These are phyloP conservation scores for Colletotrichum sp. DNA, from an alignment of 2,329 filamentous ascomycete species.

Conservation along the genomic window DNA sequence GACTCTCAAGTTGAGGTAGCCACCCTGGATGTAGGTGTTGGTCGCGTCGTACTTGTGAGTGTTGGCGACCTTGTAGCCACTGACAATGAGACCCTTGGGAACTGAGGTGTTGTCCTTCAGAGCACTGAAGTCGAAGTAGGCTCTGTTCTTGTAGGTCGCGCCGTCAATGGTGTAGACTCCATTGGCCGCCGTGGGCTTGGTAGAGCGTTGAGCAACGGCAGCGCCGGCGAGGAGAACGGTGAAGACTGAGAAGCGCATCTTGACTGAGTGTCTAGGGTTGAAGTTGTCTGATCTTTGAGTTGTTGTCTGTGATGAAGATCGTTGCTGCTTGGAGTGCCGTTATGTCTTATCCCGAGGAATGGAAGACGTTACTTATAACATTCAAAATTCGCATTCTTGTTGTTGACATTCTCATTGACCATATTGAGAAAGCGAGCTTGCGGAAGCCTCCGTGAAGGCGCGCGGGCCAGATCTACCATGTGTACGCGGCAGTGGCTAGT, in stretches of 20 bases:
- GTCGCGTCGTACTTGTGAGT: conserved; percentile 12
- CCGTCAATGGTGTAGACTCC: neutral
- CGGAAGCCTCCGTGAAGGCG: neutral
- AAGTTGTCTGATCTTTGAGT: neutral
- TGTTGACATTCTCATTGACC: neutral
- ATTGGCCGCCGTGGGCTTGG: neutral
- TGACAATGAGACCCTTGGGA: conserved; percentile 25
- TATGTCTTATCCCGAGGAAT: neutral
- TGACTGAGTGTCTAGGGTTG: neutral
- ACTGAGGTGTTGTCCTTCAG: conserved; percentile 2
- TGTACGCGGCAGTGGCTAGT: neutral
- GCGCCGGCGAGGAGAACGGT: neutral
- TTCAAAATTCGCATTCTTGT: neutral
- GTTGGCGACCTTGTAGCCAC: conserved; percentile 23
- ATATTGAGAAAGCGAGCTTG: neutral
- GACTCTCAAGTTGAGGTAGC: conserved; percentile 33
- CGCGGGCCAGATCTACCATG: neutral
- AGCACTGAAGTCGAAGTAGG: neutral
- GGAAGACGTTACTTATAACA: neutral
- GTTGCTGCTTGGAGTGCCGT: neutral
- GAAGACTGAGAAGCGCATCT: neutral
- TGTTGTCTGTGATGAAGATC: neutral
- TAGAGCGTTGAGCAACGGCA: neutral
- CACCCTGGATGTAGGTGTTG: conserved; percentile 26
- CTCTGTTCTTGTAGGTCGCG: neutral